Base-by-base conservation (phyloP, 164 flowering plant species). In the Vitis rotundifolia region DNA sequence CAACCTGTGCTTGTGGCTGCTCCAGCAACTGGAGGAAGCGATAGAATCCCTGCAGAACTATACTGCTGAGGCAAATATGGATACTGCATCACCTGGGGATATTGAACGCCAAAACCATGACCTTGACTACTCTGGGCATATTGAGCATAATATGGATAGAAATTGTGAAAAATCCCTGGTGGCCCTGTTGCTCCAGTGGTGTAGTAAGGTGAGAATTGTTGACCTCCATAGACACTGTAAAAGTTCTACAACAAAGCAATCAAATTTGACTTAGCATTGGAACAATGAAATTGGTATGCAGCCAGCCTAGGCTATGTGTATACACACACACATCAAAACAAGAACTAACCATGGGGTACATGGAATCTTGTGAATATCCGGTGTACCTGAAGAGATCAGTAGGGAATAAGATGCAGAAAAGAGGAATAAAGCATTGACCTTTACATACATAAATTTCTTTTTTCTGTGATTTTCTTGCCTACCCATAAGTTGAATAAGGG, bases 401-500 rank as follows among this genome's bases (percentile, higher is more conserved):
- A 14, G 26, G 56, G 18, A 68, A 14, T 44, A 48, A 48, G 19
- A 19, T 8, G n/a, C 9, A 53, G 48, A 51, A 51, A 28, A 48
- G 16, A 18, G 63, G 47, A 58, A 37, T 29, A 49, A 22, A 2
- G 15, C 48, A 47, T 22, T 4, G 3, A 7, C 31, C 49, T 16
- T 9, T n/a, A 10, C 22, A 19, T 37, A 37, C 44, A 37, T 37
- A 37, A 37, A 37, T 37, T 1, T 64, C 26, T 54, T 53, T 31
- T 57, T 51, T 52, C 11, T 51, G 22, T 12, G 3, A n/a, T 31
- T 13, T 19, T n/a, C 62, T 18, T 50, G 52, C 79, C 79, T 77
- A 87, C 93, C 88, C 91, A 70, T 81, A 88, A 71, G 83, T 66
- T 49, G 89, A 81, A 71, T 82, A 82, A 70, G 91, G 89, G 74